Conservation (phyloP, 108 stramenopile species). For the Skeletonema costatum region DNA sequence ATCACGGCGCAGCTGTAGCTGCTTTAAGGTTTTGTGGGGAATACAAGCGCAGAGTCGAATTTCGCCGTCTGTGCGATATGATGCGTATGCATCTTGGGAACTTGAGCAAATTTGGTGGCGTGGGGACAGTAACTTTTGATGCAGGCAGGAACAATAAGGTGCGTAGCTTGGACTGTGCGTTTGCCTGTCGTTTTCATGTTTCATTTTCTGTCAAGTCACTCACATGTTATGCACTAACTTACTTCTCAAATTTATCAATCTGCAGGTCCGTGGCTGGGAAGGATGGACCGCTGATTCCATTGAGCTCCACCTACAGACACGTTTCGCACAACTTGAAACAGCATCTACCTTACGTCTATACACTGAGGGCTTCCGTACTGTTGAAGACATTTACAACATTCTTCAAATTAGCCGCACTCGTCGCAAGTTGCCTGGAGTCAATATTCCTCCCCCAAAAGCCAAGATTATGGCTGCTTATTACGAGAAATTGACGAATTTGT, state of each 20-base stretch:
- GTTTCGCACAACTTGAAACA: constrained; percentile 95
- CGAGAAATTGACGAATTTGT: constrained; percentile 95
- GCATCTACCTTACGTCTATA: constrained; percentile 92
- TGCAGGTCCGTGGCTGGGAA: constrained; percentile 93
- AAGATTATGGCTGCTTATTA: constrained; percentile 97
- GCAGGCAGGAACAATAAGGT: constrained; percentile 81
- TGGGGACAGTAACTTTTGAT: constrained; percentile 40
- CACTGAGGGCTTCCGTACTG: constrained; percentile 98
- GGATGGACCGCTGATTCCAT: constrained; percentile 92
- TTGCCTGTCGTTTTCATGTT: background rate
- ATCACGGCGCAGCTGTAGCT: constrained; percentile 85
- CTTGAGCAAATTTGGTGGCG: constrained; percentile 87
- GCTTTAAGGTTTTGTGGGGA: constrained; percentile 91
- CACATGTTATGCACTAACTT: background rate
- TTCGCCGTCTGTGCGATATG: constrained; percentile 94
- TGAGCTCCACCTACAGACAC: constrained; percentile 95
- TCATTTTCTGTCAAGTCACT: background rate
- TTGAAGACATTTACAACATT: constrained; percentile 98
- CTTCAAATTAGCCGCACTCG: constrained; percentile 85
- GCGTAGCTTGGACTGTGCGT: constrained; percentile 1
- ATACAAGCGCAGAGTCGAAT: constrained; percentile 91
- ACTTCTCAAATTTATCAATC: constrained; percentile 1
- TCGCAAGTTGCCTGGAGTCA: constrained; percentile 61
- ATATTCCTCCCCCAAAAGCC: constrained; percentile 86
- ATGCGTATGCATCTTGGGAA: constrained; percentile 94